These are phyloP conservation scores for Apiotrichum brassicae DNA, from an alignment of 1,284 basidiomycete genomes.

Conservation along the genomic window DNA sequence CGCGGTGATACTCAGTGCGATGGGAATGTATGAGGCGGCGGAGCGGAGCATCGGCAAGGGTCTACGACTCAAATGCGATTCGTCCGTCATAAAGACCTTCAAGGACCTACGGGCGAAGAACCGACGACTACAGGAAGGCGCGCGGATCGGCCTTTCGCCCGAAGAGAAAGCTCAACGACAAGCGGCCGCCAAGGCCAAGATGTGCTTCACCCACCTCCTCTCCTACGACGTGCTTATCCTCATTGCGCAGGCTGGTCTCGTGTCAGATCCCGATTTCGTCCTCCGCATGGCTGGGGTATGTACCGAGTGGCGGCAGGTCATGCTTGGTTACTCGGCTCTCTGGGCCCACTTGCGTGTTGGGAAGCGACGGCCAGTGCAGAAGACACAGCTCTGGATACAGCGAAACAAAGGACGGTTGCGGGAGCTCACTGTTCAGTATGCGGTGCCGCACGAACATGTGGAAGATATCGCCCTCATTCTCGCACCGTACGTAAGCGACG, in stretches of 20 bases:
- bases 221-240: constrained; percentile 27
- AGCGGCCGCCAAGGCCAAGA: constrained; percentile 8
- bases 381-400: constrained; percentile 17
- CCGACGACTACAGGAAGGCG: not conserved
- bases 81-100: not conserved
- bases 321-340: constrained; percentile 15
- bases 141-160: not conserved
- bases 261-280: constrained; percentile 16
- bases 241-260: constrained; percentile 24
- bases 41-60: constrained; percentile 10
- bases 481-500: not conserved
- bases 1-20: constrained; percentile 18
- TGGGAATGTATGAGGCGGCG: constrained; percentile 12
- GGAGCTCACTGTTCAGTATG: constrained; percentile 18
- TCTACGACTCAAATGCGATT: not conserved
- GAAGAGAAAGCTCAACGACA: constrained; percentile 2
- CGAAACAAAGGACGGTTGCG: constrained; percentile 16
- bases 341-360: constrained; percentile 27
- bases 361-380: constrained; percentile 16
- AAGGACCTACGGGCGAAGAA: constrained; percentile 2
- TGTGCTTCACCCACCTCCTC: constrained; percentile 27
- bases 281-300: constrained; percentile 32
- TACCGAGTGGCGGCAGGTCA: constrained; percentile 22
- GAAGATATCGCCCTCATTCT: constrained; percentile 4
- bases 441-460: too few species aligned